A percentile compares a stretch with the other conserved stretches of the same genome.
These are phyloP conservation scores for Vigna unguiculata DNA, from an alignment of 306 rosid genomes.

Conservation along the genomic window DNA sequence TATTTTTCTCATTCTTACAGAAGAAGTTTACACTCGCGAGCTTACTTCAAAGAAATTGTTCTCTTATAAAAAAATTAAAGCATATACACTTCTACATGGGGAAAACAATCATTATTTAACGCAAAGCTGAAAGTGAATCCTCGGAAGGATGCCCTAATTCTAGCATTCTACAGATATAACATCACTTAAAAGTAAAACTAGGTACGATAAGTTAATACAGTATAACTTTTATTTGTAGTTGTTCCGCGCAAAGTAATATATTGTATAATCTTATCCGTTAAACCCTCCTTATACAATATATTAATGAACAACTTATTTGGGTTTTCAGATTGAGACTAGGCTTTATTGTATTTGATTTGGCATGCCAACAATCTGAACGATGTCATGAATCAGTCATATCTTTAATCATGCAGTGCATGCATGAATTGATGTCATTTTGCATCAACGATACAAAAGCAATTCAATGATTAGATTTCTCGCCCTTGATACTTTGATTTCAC, in stretches of 20 bases:
- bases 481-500: not conserved
- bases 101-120: not conserved
- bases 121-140: constrained; percentile 17
- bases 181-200: not conserved
- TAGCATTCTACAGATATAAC: constrained; percentile 20
- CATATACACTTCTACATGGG: not conserved
- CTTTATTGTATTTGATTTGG: not conserved
- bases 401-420: no score
- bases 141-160: constrained; percentile 41
- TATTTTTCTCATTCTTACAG: constrained; percentile 22
- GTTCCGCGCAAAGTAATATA: no score
- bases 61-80: not conserved
- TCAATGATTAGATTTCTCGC: not conserved
- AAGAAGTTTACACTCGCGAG: constrained; percentile 20
- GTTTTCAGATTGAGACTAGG: not conserved
- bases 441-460: not conserved
- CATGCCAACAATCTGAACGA: no score
- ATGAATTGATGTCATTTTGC: not conserved
- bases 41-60: constrained; percentile 31
- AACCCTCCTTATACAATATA: not conserved
- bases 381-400: no score
- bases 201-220: not conserved
- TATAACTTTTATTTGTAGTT: not conserved
- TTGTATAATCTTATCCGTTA: not conserved
- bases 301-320: not conserved